Evolutionary conservation across 2,329 filamentous ascomycete species (phyloP).

Genomic region (Aspergillus sp.): DNA sequence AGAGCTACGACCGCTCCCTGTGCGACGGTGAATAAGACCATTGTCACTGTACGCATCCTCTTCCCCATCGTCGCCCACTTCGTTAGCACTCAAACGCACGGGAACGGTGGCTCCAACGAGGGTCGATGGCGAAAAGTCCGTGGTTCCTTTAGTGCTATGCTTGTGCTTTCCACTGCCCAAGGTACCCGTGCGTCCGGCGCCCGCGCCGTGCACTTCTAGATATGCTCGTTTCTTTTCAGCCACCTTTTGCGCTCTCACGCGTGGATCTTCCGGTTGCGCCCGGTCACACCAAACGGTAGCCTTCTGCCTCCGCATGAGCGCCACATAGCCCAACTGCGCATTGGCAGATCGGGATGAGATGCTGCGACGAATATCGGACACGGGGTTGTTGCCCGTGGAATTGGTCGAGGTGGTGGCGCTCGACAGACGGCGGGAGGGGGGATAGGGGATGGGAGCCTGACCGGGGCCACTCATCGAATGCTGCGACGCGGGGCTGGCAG

Average conservation of each 20-base stretch:
- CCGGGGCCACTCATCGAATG: slow-evolving; percentile 19
- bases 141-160: slow-evolving; percentile 72
- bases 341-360: slow-evolving; percentile 68
- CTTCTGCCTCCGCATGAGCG: slow-evolving; percentile 92
- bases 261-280: slow-evolving; percentile 82
- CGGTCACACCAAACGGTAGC: slow-evolving; percentile 98
- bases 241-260: slow-evolving; percentile 70
- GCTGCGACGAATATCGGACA: slow-evolving; percentile 54
- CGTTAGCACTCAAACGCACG: slow-evolving; percentile 84
- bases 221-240: slow-evolving; percentile 80
- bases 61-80: slow-evolving; percentile 82
- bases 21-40: slow-evolving; percentile 42
- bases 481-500: slow-evolving; percentile 16
- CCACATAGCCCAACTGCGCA: slow-evolving; percentile 72
- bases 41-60: slow-evolving; percentile 47
- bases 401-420: slow-evolving; percentile 35
- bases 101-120: slow-evolving; percentile 72
- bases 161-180: slow-evolving; percentile 71
- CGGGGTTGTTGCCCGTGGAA: slow-evolving; percentile 30
- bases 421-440: slow-evolving; percentile 28
- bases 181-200: slow-evolving; percentile 51
- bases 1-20: slow-evolving; percentile 52
- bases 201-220: slow-evolving; percentile 63
- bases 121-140: slow-evolving; percentile 72
- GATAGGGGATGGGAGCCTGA: slow-evolving; percentile 7